Conservation (phyloP, 208 protist genomes). For the Tritrichomonas foetus region DNA sequence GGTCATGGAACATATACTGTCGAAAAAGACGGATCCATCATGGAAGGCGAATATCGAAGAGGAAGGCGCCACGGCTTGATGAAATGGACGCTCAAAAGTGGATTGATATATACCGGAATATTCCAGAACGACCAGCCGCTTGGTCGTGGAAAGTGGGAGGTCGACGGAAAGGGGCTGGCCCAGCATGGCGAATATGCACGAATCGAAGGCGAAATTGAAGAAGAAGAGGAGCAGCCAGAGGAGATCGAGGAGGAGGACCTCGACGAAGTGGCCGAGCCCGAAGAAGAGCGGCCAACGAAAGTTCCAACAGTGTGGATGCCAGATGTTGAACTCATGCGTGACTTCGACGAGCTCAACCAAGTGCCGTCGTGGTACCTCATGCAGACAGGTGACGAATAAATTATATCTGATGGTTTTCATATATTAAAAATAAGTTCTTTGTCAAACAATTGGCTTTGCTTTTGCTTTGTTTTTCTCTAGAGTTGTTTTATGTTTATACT, state of each 20-base stretch:
- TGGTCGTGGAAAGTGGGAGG: conserved; percentile 10
- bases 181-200: conserved; percentile 25
- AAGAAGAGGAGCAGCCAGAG: conserved; percentile 15
- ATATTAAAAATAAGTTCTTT: background rate
- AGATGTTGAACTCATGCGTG: background rate
- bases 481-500: too few relatives aligned
- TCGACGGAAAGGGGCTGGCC: background rate
- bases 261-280: background rate
- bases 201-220: conserved; percentile 33
- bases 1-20: conserved; percentile 34
- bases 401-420: background rate
- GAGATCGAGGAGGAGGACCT: background rate
- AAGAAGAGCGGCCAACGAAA: background rate
- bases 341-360: conserved; percentile 22
- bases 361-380: conserved; percentile 1
- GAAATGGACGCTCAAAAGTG: conserved; percentile 19
- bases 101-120: background rate
- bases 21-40: background rate
- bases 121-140: conserved; percentile 37
- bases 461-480: too few relatives aligned
- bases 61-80: background rate
- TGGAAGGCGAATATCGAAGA: conserved; percentile 8
- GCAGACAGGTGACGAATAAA: background rate
- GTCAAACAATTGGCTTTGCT: background rate
- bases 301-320: conserved; percentile 13